Percentiles rank a stretch among this genome's conserved stretches.
phyloP scores from a whole-genome alignment of 73 alveolate species.

The Tetrahymena elliotti region DNA sequence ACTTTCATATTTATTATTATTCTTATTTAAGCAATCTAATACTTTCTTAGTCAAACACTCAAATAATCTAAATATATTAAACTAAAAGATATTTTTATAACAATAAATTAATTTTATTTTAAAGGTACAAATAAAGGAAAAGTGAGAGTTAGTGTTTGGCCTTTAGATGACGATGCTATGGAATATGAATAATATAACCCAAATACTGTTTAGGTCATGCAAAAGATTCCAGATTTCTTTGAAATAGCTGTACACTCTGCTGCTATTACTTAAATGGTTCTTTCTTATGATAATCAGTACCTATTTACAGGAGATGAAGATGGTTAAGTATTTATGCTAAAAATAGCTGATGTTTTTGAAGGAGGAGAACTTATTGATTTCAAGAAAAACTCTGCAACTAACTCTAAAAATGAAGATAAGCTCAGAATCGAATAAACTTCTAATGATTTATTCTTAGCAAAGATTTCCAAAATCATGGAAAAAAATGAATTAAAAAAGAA shows the following conservation, averaged over 20 bases:
- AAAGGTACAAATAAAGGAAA: constrained; percentile 32
- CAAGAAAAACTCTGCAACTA: not conserved
- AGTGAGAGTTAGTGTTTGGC: constrained; percentile 20
- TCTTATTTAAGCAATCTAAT: too few species aligned
- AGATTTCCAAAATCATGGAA: constrained; percentile 16
- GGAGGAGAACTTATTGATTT: not conserved
- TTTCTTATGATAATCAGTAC: constrained; percentile 18
- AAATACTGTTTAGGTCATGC: constrained; percentile 4
- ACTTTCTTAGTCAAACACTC: too few species aligned
- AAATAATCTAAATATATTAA: too few species aligned
- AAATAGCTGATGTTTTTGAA: not conserved
- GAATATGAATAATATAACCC: constrained; percentile 20
- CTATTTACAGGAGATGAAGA: constrained; percentile 43
- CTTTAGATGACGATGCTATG: constrained; percentile 19
- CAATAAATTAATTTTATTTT: too few species aligned
- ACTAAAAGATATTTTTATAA: too few species aligned
- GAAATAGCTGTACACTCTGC: constrained; percentile 30
- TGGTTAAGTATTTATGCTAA: constrained; percentile 28
- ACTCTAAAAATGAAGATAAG: constrained; percentile 10
- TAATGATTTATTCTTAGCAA: constrained; percentile 30
- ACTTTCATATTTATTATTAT: too few species aligned
- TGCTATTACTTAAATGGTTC: constrained; percentile 27
- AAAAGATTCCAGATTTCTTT: constrained; percentile 24
- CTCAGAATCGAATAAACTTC: constrained; percentile 26
- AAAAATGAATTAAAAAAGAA: constrained; percentile 27